phyloP scores from a whole-genome alignment of 176 grass and related monocot genomes.

The Neostapfia colusana region DNA sequence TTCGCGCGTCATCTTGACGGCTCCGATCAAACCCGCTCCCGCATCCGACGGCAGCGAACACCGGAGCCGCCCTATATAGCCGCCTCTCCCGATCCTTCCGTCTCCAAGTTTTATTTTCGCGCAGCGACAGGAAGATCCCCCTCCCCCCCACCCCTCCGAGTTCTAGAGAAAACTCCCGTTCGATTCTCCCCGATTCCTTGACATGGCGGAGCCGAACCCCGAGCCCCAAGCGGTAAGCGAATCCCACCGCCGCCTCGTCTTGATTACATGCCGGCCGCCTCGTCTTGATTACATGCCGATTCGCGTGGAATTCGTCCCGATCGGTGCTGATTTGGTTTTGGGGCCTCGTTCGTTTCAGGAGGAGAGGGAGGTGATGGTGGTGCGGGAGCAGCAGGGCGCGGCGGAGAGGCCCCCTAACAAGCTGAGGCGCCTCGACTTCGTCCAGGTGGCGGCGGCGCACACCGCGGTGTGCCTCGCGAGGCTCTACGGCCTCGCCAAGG shows the following conservation, averaged over 20 bases:
- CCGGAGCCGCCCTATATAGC: constrained; percentile 10
- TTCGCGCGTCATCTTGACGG: constrained; percentile 10
- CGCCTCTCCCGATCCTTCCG: neutral
- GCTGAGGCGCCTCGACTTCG: constrained; percentile 74
- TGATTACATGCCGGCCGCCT: neutral
- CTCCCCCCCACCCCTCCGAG: neutral
- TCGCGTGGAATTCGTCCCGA: neutral
- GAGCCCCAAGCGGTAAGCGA: constrained; percentile 32
- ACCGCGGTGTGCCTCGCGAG: constrained; percentile 47
- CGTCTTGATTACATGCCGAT: neutral
- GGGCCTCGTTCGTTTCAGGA: constrained; percentile 10
- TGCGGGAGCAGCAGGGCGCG: constrained; percentile 20
- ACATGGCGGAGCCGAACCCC: constrained; percentile 58
- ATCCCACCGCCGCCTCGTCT: neutral
- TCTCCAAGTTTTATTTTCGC: neutral
- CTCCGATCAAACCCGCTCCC: neutral
- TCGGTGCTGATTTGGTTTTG: constrained; percentile 1
- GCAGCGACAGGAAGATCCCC: neutral
- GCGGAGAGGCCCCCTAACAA: constrained; percentile 1
- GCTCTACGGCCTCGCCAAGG: constrained; percentile 74
- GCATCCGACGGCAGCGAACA: constrained; percentile 5
- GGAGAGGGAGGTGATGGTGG: constrained; percentile 27
- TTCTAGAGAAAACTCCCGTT: constrained; percentile 26
- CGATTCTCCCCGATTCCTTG: constrained; percentile 14
- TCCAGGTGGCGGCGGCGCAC: constrained; percentile 49